phyloP scores from a whole-genome alignment of 1,139 yeast genomes.

The Lodderomyces parapsilosis region DNA sequence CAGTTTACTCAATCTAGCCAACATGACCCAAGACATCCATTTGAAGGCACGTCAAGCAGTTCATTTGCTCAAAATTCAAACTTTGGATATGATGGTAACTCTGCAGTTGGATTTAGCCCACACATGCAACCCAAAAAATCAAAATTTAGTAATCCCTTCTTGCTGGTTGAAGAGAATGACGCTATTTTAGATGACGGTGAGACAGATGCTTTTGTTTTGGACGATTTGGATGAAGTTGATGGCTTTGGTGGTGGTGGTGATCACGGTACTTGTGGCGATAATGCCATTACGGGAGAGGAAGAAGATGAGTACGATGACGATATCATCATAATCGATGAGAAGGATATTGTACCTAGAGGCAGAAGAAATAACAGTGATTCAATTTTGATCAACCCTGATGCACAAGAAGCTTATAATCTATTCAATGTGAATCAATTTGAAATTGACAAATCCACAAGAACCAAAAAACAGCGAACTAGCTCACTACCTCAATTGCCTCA shows the following conservation, averaged over 20 bases:
- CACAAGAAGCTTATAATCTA: constrained; percentile 45
- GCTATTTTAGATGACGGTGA: constrained; percentile 7
- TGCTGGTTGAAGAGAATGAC: constrained; percentile 11
- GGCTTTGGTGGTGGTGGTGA: not conserved
- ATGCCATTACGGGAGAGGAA: constrained; percentile 4
- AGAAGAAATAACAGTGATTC: constrained; percentile 41
- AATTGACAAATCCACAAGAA: constrained; percentile 4
- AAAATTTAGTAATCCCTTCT: constrained; percentile 13
- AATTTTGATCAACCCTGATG: constrained; percentile 37
- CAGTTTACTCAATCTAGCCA: not conserved
- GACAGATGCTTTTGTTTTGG: constrained; percentile 7
- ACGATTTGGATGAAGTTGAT: constrained; percentile 6
- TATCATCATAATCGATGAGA: constrained; percentile 37
- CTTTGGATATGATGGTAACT: not conserved
- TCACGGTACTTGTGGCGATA: constrained; percentile 1
- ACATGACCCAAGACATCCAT: not conserved
- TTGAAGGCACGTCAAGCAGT: not conserved
- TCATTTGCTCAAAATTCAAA: not conserved
- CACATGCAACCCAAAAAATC: constrained; percentile 4
- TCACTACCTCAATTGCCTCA: constrained; percentile 73
- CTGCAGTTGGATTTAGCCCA: not conserved
- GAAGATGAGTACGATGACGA: constrained; percentile 20
- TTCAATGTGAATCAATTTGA: constrained; percentile 33
- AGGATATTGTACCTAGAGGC: constrained; percentile 27
- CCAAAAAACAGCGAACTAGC: constrained; percentile 61